Evolutionary conservation across 2,329 filamentous ascomycete genomes (phyloP), one percentile per base, ranked within the genome.

Genomic region (Cryphonectria nitschkei): DNA sequence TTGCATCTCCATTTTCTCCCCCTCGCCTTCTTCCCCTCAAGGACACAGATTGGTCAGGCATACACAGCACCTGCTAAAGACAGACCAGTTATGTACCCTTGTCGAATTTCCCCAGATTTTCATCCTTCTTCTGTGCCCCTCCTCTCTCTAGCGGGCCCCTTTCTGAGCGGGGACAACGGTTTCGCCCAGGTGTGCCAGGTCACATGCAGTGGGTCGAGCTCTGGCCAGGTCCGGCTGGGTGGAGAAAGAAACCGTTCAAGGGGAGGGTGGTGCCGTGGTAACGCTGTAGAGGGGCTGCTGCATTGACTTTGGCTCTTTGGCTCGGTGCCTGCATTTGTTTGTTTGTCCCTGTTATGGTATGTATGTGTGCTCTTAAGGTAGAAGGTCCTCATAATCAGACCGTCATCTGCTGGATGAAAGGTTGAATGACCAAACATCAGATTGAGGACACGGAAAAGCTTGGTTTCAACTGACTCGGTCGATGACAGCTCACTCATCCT

Each of bases 351-450:
- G 63, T 61, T 52, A 60, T 68, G 61, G 56, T 50, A 29, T 64
- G 14, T 52, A 50, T 43, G 41, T 43, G 14, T 43, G 68, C 50
- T 60, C 64, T 60, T 54, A 67, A 39, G n/a, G 50, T 52, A 52
- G 19, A 34, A 52, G 50, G 8, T 37, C 64, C 70, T 58, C 70
- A 67, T 72, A 68, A 70, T 67, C 68, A 67, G 68, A 60, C 67
- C 68, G 68, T 68, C 46, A 32, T 56, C 41, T 56, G 63, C 64
- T 60, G 19, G 43, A 7, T 19, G 43, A 5, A 5, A 43, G 56
- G 29, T 34, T 34, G 65, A 58, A 37, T 43, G 11, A 39, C 19
- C 58, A 34, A 37, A 26, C 58, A 32, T 34, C 13, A 39, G 29
- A 11, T 32, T 8, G 16, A 39, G n/a, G 58, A 61, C 39, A 37